A percentile compares a stretch with the other conserved stretches of the same genome.
phyloP scores from a whole-genome alignment of 768 basidiomycete species.

The Tulasnella calospora region DNA sequence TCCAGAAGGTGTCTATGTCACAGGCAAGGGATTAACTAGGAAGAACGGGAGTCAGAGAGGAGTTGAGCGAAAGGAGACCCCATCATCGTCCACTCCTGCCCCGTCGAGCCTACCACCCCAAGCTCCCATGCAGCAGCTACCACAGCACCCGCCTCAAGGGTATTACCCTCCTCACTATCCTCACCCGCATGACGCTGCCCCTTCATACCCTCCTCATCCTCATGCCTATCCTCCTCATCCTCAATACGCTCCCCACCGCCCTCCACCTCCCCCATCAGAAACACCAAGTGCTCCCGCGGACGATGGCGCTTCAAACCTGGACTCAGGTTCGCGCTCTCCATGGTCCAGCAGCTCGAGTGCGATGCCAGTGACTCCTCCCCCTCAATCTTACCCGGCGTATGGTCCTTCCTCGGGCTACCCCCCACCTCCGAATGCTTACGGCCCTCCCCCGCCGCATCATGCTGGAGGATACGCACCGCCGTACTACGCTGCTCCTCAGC shows the following conservation, averaged over 20 bases:
- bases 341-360: slow-evolving; percentile 13
- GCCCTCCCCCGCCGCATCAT: slow-evolving; percentile 6
- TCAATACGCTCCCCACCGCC: not conserved
- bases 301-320: not conserved
- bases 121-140: not conserved
- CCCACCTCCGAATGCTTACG: not conserved
- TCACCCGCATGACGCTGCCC: not conserved
- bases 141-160: not conserved
- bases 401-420: not conserved
- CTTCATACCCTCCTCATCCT: not conserved
- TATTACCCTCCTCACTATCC: slow-evolving; percentile 11
- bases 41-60: slow-evolving; percentile 8
- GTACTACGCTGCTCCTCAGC: slow-evolving; percentile 13
- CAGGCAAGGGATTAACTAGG: slow-evolving; percentile 49
- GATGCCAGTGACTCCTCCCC: slow-evolving; percentile 19
- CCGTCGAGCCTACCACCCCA: not conserved
- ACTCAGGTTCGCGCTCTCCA: slow-evolving; percentile 7
- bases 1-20: slow-evolving; percentile 66
- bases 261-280: slow-evolving; percentile 14
- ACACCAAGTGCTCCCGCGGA: slow-evolving; percentile 1
- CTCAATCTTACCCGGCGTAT: not conserved
- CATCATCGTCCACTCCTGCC: not conserved
- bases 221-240: not conserved
- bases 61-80: slow-evolving; percentile 1
- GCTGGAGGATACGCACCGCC: not conserved